phyloP scores from a whole-genome alignment of 441 rosid species.

The Corymbia calophylla region DNA sequence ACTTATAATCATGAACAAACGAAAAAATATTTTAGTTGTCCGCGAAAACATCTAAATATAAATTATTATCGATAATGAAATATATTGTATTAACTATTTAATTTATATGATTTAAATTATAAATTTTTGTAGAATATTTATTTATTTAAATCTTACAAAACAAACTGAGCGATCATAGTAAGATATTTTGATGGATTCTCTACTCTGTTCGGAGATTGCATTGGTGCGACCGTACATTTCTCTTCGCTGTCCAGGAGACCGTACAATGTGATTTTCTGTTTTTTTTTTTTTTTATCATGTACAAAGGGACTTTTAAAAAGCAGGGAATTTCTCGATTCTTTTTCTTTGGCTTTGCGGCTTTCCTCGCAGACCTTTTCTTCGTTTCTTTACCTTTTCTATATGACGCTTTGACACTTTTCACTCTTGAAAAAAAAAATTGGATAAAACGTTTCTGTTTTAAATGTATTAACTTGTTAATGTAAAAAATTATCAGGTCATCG shows the following conservation, averaged over 20 bases:
- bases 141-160: neutral
- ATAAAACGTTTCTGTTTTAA: too few species aligned
- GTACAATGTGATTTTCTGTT: neutral
- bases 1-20: neutral
- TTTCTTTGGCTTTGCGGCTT: neutral
- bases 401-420: neutral
- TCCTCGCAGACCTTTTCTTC: fast-evolving
- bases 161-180: neutral
- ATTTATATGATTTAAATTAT: neutral
- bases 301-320: neutral
- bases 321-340: neutral
- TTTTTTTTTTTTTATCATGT: too few species aligned
- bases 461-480: neutral
- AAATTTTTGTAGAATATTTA: neutral
- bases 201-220: neutral
- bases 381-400: neutral
- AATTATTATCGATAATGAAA: neutral
- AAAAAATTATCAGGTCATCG: neutral
- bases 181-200: neutral
- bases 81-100: neutral
- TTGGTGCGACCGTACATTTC: neutral
- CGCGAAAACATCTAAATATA: neutral
- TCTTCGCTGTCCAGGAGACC: fast-evolving
- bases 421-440: neutral
- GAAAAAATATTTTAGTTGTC: neutral